phyloP scores from a whole-genome alignment of 345 rosid species.

The Eucalyptus guilfoylei region DNA sequence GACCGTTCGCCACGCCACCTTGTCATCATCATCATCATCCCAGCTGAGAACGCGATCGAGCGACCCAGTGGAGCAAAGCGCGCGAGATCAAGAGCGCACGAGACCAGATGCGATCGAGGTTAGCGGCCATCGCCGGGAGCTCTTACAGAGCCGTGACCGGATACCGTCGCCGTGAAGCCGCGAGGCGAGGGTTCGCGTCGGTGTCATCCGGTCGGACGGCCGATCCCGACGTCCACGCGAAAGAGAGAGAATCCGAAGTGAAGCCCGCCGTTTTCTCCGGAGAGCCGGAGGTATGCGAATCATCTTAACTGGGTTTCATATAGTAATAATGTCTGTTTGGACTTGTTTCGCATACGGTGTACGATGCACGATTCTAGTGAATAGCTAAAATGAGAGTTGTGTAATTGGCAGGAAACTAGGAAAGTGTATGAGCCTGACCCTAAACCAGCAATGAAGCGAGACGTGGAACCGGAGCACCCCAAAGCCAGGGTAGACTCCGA shows the following conservation, averaged over 20 bases:
- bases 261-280: slow-evolving; percentile 29
- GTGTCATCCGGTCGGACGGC: slow-evolving; percentile 22
- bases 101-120: background rate
- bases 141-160: background rate
- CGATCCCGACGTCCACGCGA: slow-evolving; percentile 18
- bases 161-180: background rate
- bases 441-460: slow-evolving; percentile 9
- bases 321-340: background rate
- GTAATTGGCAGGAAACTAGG: slow-evolving; percentile 15
- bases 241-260: slow-evolving; percentile 21
- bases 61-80: background rate
- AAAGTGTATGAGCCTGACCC: slow-evolving; percentile 16
- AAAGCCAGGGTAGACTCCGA: slow-evolving; percentile 2
- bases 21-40: background rate
- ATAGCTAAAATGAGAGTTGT: background rate
- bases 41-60: background rate
- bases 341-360: background rate
- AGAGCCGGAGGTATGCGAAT: slow-evolving; percentile 25
- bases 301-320: background rate
- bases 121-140: slow-evolving; percentile 16
- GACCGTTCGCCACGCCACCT: background rate
- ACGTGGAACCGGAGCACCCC: background rate
- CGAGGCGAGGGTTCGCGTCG: slow-evolving; percentile 6
- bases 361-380: background rate
- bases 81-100: background rate